Evolutionary conservation across 2,329 filamentous ascomycete species (phyloP).

Genomic region (Alternaria dauci): DNA sequence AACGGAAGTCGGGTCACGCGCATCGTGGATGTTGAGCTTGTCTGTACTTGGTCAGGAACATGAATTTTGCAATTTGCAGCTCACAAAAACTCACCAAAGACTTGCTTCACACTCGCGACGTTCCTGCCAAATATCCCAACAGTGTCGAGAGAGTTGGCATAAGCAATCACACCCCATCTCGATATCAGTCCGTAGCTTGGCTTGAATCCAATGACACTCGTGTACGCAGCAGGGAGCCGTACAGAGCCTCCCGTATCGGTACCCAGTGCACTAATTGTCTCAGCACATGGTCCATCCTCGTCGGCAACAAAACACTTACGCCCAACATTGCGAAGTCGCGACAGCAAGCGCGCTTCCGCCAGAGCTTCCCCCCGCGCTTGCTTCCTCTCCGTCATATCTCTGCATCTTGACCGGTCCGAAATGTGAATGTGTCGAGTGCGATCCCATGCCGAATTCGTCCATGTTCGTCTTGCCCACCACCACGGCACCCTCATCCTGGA

Average conservation of each 20-base stretch:
- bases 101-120: conserved; percentile 56
- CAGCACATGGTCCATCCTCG: conserved; percentile 17
- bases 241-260: conserved; percentile 95
- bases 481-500: conserved; percentile 69
- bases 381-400: conserved; percentile 56
- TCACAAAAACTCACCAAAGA: conserved; percentile 51
- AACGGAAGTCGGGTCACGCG: conserved; percentile 78
- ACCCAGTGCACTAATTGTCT: conserved; percentile 70
- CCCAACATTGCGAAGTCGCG: conserved; percentile 67
- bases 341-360: conserved; percentile 93
- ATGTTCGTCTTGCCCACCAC: conserved; percentile 86
- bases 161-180: conserved; percentile 85
- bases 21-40: conserved; percentile 68
- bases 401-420: conserved; percentile 67
- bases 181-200: conserved; percentile 90
- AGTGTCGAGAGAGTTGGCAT: conserved; percentile 92
- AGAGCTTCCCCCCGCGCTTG: conserved; percentile 68
- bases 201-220: conserved; percentile 84
- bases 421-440: conserved; percentile 74
- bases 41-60: conserved; percentile 44
- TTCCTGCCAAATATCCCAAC: conserved; percentile 76
- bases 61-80: background rate
- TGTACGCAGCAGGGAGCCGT: conserved; percentile 86
- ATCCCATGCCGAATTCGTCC: conserved; percentile 97
- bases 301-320: conserved; percentile 52